Evolutionary conservation across 495 filamentous ascomycete species (phyloP).

Genomic region (Xylaria nigripes): DNA sequence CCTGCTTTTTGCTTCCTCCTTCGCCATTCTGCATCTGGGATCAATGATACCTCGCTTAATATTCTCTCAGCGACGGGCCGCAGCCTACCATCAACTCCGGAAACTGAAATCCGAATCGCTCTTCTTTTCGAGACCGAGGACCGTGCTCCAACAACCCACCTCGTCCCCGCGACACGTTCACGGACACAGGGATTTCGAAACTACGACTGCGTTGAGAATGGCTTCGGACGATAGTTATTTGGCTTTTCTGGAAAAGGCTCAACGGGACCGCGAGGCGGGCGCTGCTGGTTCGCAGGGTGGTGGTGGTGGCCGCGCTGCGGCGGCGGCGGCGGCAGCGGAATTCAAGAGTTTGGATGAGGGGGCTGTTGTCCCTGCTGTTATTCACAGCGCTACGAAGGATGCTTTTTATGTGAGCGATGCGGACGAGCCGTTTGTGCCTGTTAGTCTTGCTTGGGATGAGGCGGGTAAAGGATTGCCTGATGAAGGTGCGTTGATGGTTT

Average conservation of each 20-base stretch:
- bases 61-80: background rate
- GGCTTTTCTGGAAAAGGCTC: conserved; percentile 77
- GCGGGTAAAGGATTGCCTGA: conserved; percentile 48
- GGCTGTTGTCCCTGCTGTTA: conserved; percentile 45
- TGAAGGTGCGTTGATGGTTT: conserved; percentile 43
- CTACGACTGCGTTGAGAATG: conserved; percentile 39
- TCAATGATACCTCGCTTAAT: background rate
- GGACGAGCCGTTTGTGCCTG: conserved; percentile 76
- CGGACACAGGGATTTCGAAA: conserved; percentile 12
- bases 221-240: conserved; percentile 73
- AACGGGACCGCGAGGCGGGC: conserved; percentile 53
- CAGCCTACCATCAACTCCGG: background rate
- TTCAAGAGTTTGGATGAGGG: conserved; percentile 47
- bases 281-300: conserved; percentile 18
- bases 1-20: background rate
- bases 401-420: conserved; percentile 68
- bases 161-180: background rate
- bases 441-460: conserved; percentile 56
- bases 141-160: background rate
- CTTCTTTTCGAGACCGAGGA: background rate
- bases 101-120: background rate
- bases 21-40: background rate
- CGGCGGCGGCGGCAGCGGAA: conserved; percentile 6
- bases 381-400: conserved; percentile 46
- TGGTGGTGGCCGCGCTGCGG: no score